Evolutionary conservation across 169 alveolate species (phyloP).

Genomic region (Eimeria necatrix): DNA sequence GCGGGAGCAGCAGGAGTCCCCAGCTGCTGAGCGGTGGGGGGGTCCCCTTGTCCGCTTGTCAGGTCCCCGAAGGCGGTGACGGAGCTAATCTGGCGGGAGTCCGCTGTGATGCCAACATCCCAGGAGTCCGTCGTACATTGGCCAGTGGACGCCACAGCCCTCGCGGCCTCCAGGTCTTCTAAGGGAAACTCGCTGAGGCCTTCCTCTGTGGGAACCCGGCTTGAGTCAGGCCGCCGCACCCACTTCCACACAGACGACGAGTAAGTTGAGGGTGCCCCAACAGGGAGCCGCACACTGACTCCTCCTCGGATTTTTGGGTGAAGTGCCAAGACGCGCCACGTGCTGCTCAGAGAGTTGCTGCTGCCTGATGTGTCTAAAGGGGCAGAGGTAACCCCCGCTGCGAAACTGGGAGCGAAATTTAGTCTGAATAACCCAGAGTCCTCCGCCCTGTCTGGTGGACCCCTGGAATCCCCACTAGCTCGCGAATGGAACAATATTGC

Average conservation of each 20-base stretch:
- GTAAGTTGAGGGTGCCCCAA: conserved; percentile 51
- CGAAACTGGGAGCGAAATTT: not conserved
- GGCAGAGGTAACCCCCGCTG: not conserved
- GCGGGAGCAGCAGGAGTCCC: not conserved
- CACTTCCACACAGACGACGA: conserved; percentile 49
- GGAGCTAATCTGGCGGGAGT: conserved; percentile 22
- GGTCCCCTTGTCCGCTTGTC: not conserved
- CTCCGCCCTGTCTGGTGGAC: not conserved
- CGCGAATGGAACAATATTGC: not conserved
- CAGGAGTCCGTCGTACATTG: conserved; percentile 11
- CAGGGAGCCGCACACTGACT: conserved; percentile 56
- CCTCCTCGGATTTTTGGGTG: conserved; percentile 47
- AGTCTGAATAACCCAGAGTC: not conserved
- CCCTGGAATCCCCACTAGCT: not conserved
- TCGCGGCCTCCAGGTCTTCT: conserved; percentile 34
- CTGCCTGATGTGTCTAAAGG: not conserved
- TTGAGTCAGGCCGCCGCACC: conserved; percentile 56
- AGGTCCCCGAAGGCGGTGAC: not conserved
- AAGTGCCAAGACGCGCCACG: not conserved
- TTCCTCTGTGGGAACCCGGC: conserved; percentile 38
- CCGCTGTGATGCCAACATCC: not conserved
- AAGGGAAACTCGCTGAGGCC: not conserved
- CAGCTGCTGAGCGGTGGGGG: not conserved
- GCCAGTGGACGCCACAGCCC: conserved; percentile 24
- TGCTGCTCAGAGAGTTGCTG: not conserved